phyloP scores from a whole-genome alignment of 192 early-diverging fungal genomes.

The Gaertneriomyces semiglobifer region DNA sequence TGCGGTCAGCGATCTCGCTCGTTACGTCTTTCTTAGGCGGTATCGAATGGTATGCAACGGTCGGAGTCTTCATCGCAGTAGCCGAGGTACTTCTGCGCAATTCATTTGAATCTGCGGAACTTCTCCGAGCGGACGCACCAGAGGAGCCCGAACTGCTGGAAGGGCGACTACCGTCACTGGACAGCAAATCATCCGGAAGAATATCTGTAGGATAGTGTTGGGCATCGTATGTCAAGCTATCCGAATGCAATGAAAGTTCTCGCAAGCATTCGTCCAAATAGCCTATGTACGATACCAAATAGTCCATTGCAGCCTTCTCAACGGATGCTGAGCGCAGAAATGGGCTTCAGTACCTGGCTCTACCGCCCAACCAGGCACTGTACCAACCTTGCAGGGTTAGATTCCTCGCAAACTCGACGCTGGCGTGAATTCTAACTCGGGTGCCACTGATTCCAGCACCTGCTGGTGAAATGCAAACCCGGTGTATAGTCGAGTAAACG shows the following conservation, averaged over 20 bases:
- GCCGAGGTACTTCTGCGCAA: no score
- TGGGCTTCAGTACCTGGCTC: no score
- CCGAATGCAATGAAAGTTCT: no score
- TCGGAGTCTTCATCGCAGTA: no score
- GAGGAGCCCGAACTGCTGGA: no score
- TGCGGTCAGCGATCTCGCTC: no score
- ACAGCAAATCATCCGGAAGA: neutral
- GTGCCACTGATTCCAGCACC: slow-evolving; percentile 10
- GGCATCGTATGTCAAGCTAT: no score
- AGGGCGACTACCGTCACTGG: neutral
- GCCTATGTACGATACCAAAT: neutral
- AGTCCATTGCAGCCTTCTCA: slow-evolving; percentile 9
- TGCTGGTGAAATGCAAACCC: slow-evolving; percentile 24
- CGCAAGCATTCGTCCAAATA: slow-evolving; percentile 14
- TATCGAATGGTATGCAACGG: no score
- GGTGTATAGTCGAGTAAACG: slow-evolving; percentile 12
- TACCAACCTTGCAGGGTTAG: slow-evolving; percentile 11
- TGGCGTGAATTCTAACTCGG: slow-evolving; percentile 17
- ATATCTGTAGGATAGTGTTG: neutral
- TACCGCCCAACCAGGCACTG: no score
- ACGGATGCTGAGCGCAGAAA: slow-evolving; percentile 4
- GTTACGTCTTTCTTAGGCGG: no score
- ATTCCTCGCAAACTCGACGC: slow-evolving; percentile 12
- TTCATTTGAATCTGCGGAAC: no score
- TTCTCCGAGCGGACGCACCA: no score